Evolutionary conservation across 352 stramenopile genomes (phyloP), one percentile per base, ranked within the genome.

Genomic region (Phytophthora idaei): DNA sequence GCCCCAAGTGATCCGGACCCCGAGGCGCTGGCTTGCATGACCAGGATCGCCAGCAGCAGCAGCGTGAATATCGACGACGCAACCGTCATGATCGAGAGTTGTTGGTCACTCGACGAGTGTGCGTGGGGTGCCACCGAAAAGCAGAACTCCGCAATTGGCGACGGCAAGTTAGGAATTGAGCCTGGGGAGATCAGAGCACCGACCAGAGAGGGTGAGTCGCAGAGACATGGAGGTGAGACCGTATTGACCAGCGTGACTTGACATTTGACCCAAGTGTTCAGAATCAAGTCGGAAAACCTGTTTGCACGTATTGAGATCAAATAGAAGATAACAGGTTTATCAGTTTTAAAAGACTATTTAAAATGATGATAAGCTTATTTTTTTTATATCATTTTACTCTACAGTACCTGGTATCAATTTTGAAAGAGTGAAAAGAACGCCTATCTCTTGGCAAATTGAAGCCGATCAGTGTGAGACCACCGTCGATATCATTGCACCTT

Each of bases 141-240:
- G 11, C 4, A 57, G 17, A 36, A 11, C 54, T 27, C 29, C 15
- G 17, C 39, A n/a, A 51, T 12, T 34, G 29, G 29, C 50, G 41
- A 12, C n/a, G 55, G 41, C 27, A 37, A 65, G 34, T 54, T 52
- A 31, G 3, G 48, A 70, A 70, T 56, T 66, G 48, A 48, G 21
- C 28, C 51, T 32, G 46, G 17, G 44, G 36, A 64, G 61, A 70
- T 17, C 54, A 70, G 66, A 66, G 56, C 57, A 71, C 57, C 54
- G 61, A 74, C 31, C 61, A 70, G 66, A 74, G 62, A 63, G n/a
- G 41, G 49, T 61, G 41, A 59, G 17, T 31, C 36, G 52, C 50
- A 69, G 59, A 69, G 65, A 73, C 59, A 64, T 34, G 48, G 34
- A 59, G 42, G 28, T 50, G 52, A 36, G 21, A 1, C 8, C 11